phyloP scores from a whole-genome alignment of 768 basidiomycete species.

The Coprinellus micaceus region DNA sequence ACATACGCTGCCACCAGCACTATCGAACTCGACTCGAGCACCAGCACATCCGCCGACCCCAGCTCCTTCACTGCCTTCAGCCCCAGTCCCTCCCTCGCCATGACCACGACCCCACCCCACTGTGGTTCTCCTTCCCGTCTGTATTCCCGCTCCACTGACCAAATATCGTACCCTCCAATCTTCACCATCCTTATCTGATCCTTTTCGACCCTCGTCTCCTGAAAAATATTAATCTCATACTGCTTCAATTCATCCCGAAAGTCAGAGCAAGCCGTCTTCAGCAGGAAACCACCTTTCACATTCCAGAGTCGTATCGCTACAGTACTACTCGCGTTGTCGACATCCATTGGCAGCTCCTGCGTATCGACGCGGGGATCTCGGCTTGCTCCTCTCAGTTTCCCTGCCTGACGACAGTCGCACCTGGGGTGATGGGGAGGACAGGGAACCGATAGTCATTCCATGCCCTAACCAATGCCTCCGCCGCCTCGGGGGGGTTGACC shows the following conservation, averaged over 20 bases:
- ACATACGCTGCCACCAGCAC: background rate
- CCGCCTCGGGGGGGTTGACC: too few species aligned
- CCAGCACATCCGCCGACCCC: background rate
- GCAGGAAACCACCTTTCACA: background rate
- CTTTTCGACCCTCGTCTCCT: background rate
- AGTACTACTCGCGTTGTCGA: background rate
- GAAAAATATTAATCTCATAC: background rate
- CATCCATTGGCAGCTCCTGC: too few species aligned
- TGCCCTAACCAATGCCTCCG: too few species aligned
- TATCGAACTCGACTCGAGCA: background rate
- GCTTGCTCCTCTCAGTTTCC: too few species aligned
- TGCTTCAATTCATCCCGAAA: background rate
- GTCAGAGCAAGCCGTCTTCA: background rate
- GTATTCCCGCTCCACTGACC: background rate
- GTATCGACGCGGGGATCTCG: too few species aligned
- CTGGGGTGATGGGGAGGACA: too few species aligned
- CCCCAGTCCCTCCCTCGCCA: background rate
- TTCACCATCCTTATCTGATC: background rate
- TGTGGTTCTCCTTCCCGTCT: background rate
- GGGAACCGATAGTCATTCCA: too few species aligned
- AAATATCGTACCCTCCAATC: background rate
- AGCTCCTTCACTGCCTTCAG: background rate
- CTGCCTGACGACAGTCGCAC: background rate
- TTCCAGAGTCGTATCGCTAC: background rate
- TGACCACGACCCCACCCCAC: background rate